These are phyloP conservation scores for Pythium brassicae DNA, from an alignment of 352 stramenopile species.

Conservation along the genomic window DNA sequence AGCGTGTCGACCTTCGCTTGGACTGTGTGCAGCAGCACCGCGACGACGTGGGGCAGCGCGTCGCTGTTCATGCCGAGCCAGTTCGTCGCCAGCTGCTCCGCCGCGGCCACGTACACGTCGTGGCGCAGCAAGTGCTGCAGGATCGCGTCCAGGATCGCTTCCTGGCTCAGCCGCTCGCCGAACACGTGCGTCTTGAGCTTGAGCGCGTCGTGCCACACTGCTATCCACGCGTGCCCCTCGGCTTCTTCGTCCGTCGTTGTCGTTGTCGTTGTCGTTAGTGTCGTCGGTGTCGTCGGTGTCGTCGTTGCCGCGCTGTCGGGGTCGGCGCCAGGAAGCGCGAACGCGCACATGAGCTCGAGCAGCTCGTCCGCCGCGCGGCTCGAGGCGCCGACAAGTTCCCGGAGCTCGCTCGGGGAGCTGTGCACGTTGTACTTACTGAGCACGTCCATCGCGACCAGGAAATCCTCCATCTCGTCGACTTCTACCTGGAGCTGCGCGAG, in stretches of 20 bases:
- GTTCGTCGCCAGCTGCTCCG: conserved; percentile 42
- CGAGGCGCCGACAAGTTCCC: conserved; percentile 10
- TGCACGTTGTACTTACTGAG: conserved; percentile 52
- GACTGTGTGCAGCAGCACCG: conserved; percentile 29
- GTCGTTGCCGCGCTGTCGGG: background rate
- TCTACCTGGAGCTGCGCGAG: conserved; percentile 62
- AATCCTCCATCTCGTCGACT: conserved; percentile 68
- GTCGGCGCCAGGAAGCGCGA: conserved; percentile 22
- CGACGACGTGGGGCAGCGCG: conserved; percentile 38
- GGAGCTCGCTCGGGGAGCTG: conserved; percentile 24
- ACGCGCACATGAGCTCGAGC: conserved; percentile 47
- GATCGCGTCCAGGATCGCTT: conserved; percentile 51
- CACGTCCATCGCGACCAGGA: conserved; percentile 68
- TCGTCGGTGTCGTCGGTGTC: background rate
- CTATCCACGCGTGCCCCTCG: conserved; percentile 32
- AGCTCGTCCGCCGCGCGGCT: conserved; percentile 15
- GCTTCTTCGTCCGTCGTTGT: background rate
- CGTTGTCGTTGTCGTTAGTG: background rate
- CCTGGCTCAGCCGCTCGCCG: conserved; percentile 46
- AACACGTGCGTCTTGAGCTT: conserved; percentile 74
- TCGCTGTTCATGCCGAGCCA: conserved; percentile 46
- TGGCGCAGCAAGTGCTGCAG: conserved; percentile 41
- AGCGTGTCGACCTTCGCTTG: conserved; percentile 27
- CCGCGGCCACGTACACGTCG: conserved; percentile 21
- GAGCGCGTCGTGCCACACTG: conserved; percentile 53